phyloP scores from a whole-genome alignment of 331 rosid species.

The Telfairia occidentalis region DNA sequence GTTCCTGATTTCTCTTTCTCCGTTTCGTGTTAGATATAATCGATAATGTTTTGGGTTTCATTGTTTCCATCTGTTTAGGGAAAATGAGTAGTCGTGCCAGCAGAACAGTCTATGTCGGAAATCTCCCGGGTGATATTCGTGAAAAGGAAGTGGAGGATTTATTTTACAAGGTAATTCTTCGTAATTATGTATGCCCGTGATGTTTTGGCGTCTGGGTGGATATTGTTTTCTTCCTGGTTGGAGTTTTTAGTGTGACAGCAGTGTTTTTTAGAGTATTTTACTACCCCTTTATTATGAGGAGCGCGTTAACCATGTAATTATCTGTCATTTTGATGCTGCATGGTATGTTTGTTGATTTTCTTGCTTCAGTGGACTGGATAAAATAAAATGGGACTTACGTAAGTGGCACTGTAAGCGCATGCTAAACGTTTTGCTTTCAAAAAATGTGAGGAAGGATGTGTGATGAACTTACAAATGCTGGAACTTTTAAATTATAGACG shows the following conservation, averaged over 20 bases:
- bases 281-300: not conserved
- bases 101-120: constrained; percentile 93
- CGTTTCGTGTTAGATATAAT: not conserved
- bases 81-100: constrained; percentile 83
- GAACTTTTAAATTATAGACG: not conserved
- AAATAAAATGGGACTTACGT: not conserved
- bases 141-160: constrained; percentile 97
- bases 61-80: constrained; percentile 12
- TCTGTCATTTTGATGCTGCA: not conserved
- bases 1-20: not conserved
- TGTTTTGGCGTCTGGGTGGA: not conserved
- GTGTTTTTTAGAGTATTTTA: not conserved
- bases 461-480: not conserved
- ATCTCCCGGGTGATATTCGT: constrained; percentile 95
- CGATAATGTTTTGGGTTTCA: not conserved
- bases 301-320: not conserved
- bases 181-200: not conserved
- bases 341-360: not conserved
- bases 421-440: not conserved
- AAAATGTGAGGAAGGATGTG: not conserved
- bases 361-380: not conserved
- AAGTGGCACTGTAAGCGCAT: no score
- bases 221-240: not conserved
- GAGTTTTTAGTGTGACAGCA: not conserved
- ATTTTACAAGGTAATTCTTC: constrained; percentile 55